Base-by-base conservation (phyloP, 805 yeast species). In the Monosporozyma siamensis region DNA sequence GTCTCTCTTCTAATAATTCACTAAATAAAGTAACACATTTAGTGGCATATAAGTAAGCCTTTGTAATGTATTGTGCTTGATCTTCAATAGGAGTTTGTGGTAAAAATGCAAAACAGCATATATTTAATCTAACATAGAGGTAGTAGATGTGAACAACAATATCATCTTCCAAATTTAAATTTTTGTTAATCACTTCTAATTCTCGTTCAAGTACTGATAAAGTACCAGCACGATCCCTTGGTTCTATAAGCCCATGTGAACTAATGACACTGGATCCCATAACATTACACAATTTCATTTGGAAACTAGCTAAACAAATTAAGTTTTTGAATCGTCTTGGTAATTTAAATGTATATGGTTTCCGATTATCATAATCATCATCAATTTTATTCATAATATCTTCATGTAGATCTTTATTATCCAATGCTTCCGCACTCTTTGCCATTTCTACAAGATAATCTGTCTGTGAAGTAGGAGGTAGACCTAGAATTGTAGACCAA, bases 51-150 rank as follows among this genome's bases (percentile, higher is more conserved):
- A 82, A 65, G 59, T 86, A 88, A 0, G 95, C 94, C 26, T 78
- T 75, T 15, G 86, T 80, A 11, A 88, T 89, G 58, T 83, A 87
- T 53, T 80, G 78, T 1, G 86, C 82, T 61, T 86, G 95, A 61
- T 85, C 95, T 50, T 82, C 92, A 42, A 79, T 74, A 7, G 95
- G 87, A 0, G 95, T 82, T 18, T 86, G 89, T n/a, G 95, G 90
- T 46, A 87, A 66, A 52, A 89, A 89, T 3, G 95, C 90, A 70
- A 85, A 89, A 44, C 89, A 78, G 58, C 95, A 85, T 35, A 89
- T 74, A 75, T 84, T 82, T 48, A 86, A 69, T 53, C 82, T 78
- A 38, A 86, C 80, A 59, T 89, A 87, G 4, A 85, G 69, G 54
- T 75, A 83, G 55, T 84, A 84, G 34, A 84, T 80, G 50, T 87